phyloP scores from a whole-genome alignment of 2,329 filamentous ascomycete species.

The Calonectria henricotiae region DNA sequence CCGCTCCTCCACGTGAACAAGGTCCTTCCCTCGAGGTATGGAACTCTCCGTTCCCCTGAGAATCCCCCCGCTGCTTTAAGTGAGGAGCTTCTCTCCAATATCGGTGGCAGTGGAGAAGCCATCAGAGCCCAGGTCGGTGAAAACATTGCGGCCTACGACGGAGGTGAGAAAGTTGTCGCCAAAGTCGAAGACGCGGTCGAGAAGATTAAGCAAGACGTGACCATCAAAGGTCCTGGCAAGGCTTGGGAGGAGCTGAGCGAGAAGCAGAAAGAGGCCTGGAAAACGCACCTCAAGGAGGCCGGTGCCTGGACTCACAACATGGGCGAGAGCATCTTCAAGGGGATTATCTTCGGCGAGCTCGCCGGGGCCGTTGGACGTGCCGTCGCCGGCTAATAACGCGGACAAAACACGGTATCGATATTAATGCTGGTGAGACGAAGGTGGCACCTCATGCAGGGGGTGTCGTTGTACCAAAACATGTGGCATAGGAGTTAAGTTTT shows the following conservation, averaged over 20 bases:
- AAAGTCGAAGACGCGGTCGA: constrained; percentile 45
- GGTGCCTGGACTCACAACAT: constrained; percentile 87
- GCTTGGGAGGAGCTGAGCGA: constrained; percentile 81
- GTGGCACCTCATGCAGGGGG: constrained; percentile 2
- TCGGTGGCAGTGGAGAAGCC: constrained; percentile 57
- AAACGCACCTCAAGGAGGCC: constrained; percentile 76
- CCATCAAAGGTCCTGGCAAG: constrained; percentile 69
- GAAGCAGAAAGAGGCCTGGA: constrained; percentile 79
- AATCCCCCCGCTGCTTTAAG: constrained; percentile 50
- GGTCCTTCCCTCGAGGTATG: constrained; percentile 69
- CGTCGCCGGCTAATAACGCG: constrained; percentile 59
- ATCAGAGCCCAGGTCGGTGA: constrained; percentile 55
- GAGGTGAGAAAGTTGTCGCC: constrained; percentile 40
- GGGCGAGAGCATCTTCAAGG: constrained; percentile 83
- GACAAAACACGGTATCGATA: neutral
- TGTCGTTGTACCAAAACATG: constrained; percentile 30
- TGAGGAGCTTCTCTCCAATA: constrained; percentile 58
- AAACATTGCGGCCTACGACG: constrained; percentile 60
- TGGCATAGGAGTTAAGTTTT: constrained; percentile 25
- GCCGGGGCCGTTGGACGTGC: constrained; percentile 74
- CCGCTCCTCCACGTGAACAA: constrained; percentile 72
- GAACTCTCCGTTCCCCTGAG: constrained; percentile 52
- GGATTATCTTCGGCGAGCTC: constrained; percentile 83
- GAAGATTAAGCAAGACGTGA: constrained; percentile 63
- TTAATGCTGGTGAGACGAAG: neutral